Evolutionary conservation across 2,329 filamentous ascomycete species (phyloP), one percentile per base, ranked within the genome.

Genomic region (Trichoderma sp.): DNA sequence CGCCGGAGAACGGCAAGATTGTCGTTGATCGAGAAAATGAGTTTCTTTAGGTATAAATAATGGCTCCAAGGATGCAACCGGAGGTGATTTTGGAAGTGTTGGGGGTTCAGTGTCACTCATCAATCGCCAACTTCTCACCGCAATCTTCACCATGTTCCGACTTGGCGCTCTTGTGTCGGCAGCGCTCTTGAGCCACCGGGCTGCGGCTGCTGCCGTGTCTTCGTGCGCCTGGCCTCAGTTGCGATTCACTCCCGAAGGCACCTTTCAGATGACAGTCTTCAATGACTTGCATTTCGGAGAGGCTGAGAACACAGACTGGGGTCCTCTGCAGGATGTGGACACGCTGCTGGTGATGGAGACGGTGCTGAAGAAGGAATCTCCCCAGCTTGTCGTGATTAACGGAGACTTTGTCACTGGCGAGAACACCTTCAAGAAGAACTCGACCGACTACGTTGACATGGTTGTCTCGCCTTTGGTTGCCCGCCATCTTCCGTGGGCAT

Each of bases 201-300:
- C 45, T 5, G 45, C 45, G 4, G 45, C 45, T 12, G 45, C 45
- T 3, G 45, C 45, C 2, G n/a, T 53, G 45, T 11, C 45, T 53
- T 53, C 45, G 9, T 53, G 45, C 9, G 45, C 45, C 9, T 53
- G 45, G 45, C 45, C 45, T 53, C 45, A 53, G 9, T 21, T 53
- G 45, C 45, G 45, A 53, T 53, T 53, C 50, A 69, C 66, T 4
- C 31, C 66, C 6, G 33, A 69, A 59, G 66, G 66, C 21, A 69
- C 66, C 7, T 69, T 69, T 59, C 45, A 69, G 16, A 69, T 69
- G 66, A 59, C 66, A 27, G 29, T 69, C n/a, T 69, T 69, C 7
- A 69, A 69, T n/a, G 66, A 69, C 11, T 27, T 69, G 14, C 66
- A 69, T 29, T 69, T 69, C 11, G 66, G 50, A 7, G 66, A 69